A percentile compares a stretch with the other conserved stretches of the same genome.
Evolutionary conservation across 768 basidiomycete genomes (phyloP).

Genomic region (Rhizopogon salebrosus): DNA sequence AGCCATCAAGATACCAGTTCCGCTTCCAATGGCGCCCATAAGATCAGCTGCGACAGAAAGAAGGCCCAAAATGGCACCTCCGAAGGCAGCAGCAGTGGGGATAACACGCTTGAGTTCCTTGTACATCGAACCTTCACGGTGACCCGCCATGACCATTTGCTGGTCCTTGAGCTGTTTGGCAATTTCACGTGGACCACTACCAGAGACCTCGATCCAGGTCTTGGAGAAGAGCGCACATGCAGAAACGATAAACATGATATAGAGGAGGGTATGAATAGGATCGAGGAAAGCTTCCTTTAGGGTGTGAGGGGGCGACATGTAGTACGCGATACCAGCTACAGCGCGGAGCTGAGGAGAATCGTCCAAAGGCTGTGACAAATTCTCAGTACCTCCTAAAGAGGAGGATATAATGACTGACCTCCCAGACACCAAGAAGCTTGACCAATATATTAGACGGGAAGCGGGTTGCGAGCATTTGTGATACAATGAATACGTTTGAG

Average conservation of each 20-base stretch:
- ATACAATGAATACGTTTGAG: constrained; percentile 91
- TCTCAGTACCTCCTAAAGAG: not conserved
- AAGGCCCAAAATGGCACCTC: constrained; percentile 93
- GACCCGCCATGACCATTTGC: constrained; percentile 90
- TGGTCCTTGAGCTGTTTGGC: constrained; percentile 99
- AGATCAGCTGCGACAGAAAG: constrained; percentile 89
- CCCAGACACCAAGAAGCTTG: constrained; percentile 92
- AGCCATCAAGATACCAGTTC: constrained; percentile 95
- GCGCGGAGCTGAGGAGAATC: constrained; percentile 91
- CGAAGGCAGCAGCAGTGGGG: constrained; percentile 95
- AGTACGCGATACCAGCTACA: constrained; percentile 89
- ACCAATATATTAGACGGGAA: constrained; percentile 93
- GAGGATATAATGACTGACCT: constrained; percentile 49
- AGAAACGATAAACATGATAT: constrained; percentile 87
- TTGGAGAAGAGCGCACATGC: constrained; percentile 98
- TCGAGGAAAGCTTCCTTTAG: constrained; percentile 83
- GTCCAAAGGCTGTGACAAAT: constrained; percentile 70
- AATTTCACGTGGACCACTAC: constrained; percentile 90
- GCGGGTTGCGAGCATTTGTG: constrained; percentile 88
- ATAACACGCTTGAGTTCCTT: constrained; percentile 98
- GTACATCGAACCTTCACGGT: constrained; percentile 97
- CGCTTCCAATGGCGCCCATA: constrained; percentile 93
- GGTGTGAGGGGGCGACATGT: constrained; percentile 97
- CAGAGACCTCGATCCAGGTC: constrained; percentile 99
- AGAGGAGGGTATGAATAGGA: constrained; percentile 89